Evolutionary conservation across 768 basidiomycete species (phyloP).

Genomic region (Naganishia kalamii): DNA sequence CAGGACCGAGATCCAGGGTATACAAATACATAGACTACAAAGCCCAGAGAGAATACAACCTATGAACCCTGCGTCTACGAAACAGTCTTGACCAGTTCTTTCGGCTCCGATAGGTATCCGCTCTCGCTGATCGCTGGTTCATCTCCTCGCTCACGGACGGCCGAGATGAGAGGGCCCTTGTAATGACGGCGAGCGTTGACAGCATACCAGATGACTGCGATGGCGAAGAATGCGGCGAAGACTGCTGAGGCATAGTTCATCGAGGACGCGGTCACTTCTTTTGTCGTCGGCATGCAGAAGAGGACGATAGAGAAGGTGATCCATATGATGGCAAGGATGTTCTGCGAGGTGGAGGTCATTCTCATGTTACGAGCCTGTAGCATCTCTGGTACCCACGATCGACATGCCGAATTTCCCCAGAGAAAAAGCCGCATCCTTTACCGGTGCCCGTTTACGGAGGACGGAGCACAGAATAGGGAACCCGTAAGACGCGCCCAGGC

Average conservation of each 20-base stretch:
- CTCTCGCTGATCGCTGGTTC: not conserved
- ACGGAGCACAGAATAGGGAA: conserved; percentile 59
- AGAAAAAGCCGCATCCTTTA: conserved; percentile 54
- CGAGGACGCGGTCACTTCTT: conserved; percentile 33
- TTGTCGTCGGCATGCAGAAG: conserved; percentile 57
- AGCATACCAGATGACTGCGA: conserved; percentile 67
- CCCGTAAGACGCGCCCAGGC: conserved; percentile 60
- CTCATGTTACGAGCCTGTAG: not conserved
- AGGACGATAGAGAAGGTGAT: conserved; percentile 58
- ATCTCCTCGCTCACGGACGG: not conserved
- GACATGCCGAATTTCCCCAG: conserved; percentile 34
- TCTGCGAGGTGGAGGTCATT: conserved; percentile 50
- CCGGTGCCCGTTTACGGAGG: conserved; percentile 43
- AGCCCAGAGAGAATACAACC: no score
- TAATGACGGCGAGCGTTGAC: conserved; percentile 44
- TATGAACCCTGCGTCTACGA: no score
- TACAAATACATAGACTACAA: no score
- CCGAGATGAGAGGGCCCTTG: conserved; percentile 19
- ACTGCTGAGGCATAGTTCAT: conserved; percentile 61
- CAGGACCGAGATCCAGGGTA: no score
- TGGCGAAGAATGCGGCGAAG: conserved; percentile 58
- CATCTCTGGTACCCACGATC: conserved; percentile 29
- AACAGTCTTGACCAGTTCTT: conserved; percentile 3
- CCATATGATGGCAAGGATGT: conserved; percentile 58
- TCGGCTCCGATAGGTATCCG: conserved; percentile 1